Base-by-base conservation (phyloP, 495 filamentous ascomycete genomes). In the Trichocladium uniseriatum region DNA sequence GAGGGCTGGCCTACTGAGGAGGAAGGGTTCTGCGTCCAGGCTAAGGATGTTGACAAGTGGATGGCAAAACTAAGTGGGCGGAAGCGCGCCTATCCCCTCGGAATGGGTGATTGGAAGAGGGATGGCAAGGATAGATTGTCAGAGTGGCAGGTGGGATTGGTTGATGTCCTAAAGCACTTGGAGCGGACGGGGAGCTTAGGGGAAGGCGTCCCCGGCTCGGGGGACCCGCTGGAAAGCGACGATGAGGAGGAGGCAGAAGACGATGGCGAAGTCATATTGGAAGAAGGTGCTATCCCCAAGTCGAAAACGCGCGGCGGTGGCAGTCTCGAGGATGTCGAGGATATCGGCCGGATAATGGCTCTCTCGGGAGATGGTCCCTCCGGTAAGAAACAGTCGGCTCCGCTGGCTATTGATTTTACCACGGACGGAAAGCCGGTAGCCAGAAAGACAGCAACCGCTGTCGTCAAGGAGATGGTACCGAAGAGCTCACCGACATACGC, bases 1-100 rank as follows among this genome's bases (percentile, higher is more conserved):
- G 85, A 90, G 61, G 88, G 84, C 38, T 97, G 91, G 91, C 86
- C 88, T 2, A 87, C 82, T 0, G 87, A 90, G 58, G 82, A 84
- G 47, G 87, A 94, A 54, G 91, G 90, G 0, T 97, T 87, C 65
- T 95, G 91, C 60, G 86, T 83, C 27, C 89, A 97, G 60, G 91
- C 90, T 0, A 82, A 80, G 57, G 81, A 92, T 45, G 73, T 92
- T 1, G 91, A 97, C 57, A 90, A 82, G 59, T 97, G 91, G 92
- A 84, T 97, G 81, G 90, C 91, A 29, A 92, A 84, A 57, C 71
- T 97, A 47, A 95, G 88, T 0, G 84, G 80, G 3, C 75, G 80
- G 52, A 92, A 86, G 64, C 69, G 74, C 48, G 79, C 87, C 0
- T 96, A 82, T 56, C 92, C 91, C 2, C 67, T 97, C 2, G 91